These are phyloP conservation scores for Xylariaceae sp. DNA, from an alignment of 2,329 filamentous ascomycete genomes.

Conservation along the genomic window DNA sequence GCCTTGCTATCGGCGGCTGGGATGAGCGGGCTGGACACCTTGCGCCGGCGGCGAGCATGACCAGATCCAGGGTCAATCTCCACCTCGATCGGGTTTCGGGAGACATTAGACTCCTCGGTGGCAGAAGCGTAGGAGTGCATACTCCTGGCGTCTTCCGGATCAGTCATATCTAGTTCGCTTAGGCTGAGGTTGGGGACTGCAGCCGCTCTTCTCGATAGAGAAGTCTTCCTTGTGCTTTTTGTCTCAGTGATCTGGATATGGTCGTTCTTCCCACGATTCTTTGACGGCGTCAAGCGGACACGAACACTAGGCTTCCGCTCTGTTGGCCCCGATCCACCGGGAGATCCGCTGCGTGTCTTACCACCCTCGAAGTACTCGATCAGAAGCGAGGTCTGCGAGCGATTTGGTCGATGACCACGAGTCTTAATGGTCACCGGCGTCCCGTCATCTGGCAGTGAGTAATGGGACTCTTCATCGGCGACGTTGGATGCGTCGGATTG, in stretches of 20 bases:
- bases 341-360: constrained; percentile 58
- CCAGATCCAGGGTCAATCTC: constrained; percentile 72
- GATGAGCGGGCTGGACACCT: constrained; percentile 68
- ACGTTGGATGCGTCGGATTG: constrained; percentile 70
- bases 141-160: constrained; percentile 68
- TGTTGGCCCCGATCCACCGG: constrained; percentile 56
- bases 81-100: constrained; percentile 81
- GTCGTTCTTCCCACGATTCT: constrained; percentile 67
- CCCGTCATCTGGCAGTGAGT: constrained; percentile 84
- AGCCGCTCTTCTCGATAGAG: constrained; percentile 48
- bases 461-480: constrained; percentile 74
- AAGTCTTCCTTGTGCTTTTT: constrained; percentile 73
- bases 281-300: constrained; percentile 80
- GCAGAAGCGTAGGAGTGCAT: constrained; percentile 77
- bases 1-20: constrained; percentile 61
- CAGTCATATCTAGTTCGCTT: constrained; percentile 58
- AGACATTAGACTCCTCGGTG: constrained; percentile 79
- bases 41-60: constrained; percentile 61
- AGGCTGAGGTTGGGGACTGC: constrained; percentile 61
- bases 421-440: constrained; percentile 93
- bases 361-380: constrained; percentile 95
- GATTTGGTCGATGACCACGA: constrained; percentile 61
- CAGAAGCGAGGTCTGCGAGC: constrained; percentile 86
- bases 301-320: constrained; percentile 81
- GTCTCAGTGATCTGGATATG: constrained; percentile 88